Conservation (phyloP, 1,139 yeast species). For the Entelexis sorbosivorans region DNA sequence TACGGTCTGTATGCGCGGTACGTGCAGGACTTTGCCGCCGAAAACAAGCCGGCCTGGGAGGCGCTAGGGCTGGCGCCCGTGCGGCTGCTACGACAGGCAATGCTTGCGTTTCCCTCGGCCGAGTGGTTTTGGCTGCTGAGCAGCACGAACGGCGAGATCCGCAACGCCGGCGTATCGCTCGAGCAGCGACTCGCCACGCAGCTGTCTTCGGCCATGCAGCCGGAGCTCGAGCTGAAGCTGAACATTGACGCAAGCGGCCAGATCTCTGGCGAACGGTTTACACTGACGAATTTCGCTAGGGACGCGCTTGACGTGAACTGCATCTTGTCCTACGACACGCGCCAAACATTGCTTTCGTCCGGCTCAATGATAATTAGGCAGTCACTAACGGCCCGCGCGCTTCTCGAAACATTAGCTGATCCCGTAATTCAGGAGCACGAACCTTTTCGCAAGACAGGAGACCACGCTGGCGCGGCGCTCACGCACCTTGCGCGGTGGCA, state of each 20-base stretch:
- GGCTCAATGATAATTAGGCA: slow-evolving; percentile 11
- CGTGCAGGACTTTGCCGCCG: slow-evolving; percentile 50
- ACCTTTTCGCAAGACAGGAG: slow-evolving; percentile 6
- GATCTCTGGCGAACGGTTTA: neutral
- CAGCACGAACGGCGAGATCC: neutral
- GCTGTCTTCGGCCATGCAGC: neutral
- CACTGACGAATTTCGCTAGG: slow-evolving; percentile 3
- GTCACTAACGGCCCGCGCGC: slow-evolving; percentile 8
- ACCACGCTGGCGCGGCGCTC: slow-evolving; percentile 15
- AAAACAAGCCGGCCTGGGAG: slow-evolving; percentile 22
- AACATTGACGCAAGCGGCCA: neutral
- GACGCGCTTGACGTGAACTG: neutral
- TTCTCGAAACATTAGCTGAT: slow-evolving; percentile 15
- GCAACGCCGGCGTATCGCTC: neutral
- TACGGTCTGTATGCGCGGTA: slow-evolving; percentile 76
- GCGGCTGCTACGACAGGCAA: slow-evolving; percentile 61
- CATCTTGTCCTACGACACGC: slow-evolving; percentile 3
- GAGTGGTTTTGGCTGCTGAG: slow-evolving; percentile 56
- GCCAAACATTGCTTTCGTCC: slow-evolving; percentile 3
- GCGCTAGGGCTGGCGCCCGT: slow-evolving; percentile 44
- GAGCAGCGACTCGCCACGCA: neutral
- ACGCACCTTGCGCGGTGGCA: slow-evolving; percentile 20
- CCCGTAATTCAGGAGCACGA: slow-evolving; percentile 16
- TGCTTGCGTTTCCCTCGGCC: slow-evolving; percentile 77
- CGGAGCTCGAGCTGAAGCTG: neutral